A percentile compares a stretch with the other conserved stretches of the same genome.
phyloP scores from a whole-genome alignment of 106 monocot genomes.

The Amphibolis antarctica region DNA sequence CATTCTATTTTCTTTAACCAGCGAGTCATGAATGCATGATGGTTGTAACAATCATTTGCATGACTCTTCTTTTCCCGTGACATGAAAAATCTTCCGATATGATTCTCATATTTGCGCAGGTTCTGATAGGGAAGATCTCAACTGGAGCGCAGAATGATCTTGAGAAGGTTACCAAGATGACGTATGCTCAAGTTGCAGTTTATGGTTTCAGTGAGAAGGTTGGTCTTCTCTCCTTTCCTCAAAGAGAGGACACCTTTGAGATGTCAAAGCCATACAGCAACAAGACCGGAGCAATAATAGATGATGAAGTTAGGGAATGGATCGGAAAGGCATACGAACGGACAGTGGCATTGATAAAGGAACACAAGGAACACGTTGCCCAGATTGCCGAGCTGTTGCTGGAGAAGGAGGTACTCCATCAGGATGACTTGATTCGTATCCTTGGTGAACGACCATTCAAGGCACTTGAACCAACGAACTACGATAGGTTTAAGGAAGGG shows the following conservation, averaged over 20 bases:
- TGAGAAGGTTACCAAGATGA: constrained; percentile 97
- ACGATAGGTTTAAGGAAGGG: constrained; percentile 59
- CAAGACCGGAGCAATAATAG: constrained; percentile 83
- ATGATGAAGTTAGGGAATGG: constrained; percentile 79
- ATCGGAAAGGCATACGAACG: constrained; percentile 57
- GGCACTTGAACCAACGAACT: constrained; percentile 54
- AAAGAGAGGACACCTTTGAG: constrained; percentile 60
- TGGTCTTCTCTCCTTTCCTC: constrained; percentile 91
- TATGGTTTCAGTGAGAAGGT: constrained; percentile 98
- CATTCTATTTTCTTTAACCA: too few relatives aligned
- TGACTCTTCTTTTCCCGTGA: too few relatives aligned
- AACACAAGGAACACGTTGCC: constrained; percentile 59
- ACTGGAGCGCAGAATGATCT: constrained; percentile 94
- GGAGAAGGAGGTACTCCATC: constrained; percentile 93
- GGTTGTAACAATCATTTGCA: too few relatives aligned
- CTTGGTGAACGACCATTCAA: constrained; percentile 77
- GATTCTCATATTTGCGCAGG: constrained; percentile 23
- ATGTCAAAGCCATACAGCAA: constrained; percentile 85
- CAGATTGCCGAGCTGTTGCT: constrained; percentile 85
- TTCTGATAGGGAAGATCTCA: constrained; percentile 84
- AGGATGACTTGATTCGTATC: constrained; percentile 66
- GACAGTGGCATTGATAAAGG: constrained; percentile 47
- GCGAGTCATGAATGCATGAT: too few relatives aligned
- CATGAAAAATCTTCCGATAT: not conserved
- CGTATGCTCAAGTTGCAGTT: constrained; percentile 90